These are phyloP conservation scores for Ceratobasidium sp. DNA, from an alignment of 1,284 basidiomycete genomes.

Conservation along the genomic window DNA sequence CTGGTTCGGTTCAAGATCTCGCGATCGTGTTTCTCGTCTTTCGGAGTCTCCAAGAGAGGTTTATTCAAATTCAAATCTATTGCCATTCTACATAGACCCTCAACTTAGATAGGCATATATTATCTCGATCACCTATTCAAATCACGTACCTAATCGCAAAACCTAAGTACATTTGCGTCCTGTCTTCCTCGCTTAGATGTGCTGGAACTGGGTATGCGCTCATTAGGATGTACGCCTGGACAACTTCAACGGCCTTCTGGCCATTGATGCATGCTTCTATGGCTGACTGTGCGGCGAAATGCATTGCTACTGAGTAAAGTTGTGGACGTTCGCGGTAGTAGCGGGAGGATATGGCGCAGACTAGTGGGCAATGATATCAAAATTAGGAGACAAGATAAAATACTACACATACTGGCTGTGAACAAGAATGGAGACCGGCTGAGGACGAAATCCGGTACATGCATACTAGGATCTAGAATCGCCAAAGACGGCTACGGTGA, in stretches of 20 bases:
- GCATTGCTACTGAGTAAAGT: slow-evolving; percentile 86
- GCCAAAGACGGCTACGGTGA: slow-evolving; percentile 71
- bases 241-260: slow-evolving; percentile 82
- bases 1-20: slow-evolving; percentile 83
- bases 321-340: slow-evolving; percentile 79
- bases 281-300: slow-evolving; percentile 82
- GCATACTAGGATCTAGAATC: slow-evolving; percentile 75
- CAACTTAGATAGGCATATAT: not conserved
- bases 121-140: not conserved
- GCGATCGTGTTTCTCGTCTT: slow-evolving; percentile 74
- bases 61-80: slow-evolving; percentile 87
- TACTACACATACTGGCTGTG: slow-evolving; percentile 72
- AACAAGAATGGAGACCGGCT: slow-evolving; percentile 82
- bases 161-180: slow-evolving; percentile 82
- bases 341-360: slow-evolving; percentile 79
- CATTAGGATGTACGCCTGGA: slow-evolving; percentile 78
- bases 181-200: slow-evolving; percentile 81
- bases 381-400: not conserved
- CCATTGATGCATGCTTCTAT: slow-evolving; percentile 80
- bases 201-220: slow-evolving; percentile 81
- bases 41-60: slow-evolving; percentile 69
- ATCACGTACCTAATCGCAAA: slow-evolving; percentile 72
- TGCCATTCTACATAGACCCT: slow-evolving; percentile 61
- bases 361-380: slow-evolving; percentile 53
- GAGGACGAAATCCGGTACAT: slow-evolving; percentile 76